Evolutionary conservation across 1,139 yeast species (phyloP).

Genomic region (Geotrichum klebahnii): DNA sequence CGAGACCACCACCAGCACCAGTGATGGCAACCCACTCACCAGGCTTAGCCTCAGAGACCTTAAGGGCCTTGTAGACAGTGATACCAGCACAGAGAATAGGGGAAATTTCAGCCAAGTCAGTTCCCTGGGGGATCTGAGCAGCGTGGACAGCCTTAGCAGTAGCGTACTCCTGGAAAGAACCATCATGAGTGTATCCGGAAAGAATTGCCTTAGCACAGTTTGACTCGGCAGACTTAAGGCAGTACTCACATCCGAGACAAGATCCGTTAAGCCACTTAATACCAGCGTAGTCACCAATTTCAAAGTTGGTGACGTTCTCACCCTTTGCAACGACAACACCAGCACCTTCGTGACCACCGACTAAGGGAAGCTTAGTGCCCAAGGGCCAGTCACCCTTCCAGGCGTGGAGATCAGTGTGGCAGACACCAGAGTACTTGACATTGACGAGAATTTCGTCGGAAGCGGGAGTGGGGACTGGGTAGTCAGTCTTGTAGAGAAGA

Average conservation of each 20-base stretch:
- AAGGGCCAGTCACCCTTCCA: conserved; percentile 74
- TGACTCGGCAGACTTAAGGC: conserved; percentile 64
- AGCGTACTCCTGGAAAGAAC: conserved; percentile 80
- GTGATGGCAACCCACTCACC: conserved; percentile 79
- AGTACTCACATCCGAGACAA: conserved; percentile 68
- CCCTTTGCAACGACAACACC: conserved; percentile 77
- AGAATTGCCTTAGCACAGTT: conserved; percentile 64
- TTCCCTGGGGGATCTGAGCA: conserved; percentile 64
- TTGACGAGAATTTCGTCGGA: conserved; percentile 58
- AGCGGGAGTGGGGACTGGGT: conserved; percentile 60
- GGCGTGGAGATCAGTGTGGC: conserved; percentile 68
- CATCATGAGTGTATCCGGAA: conserved; percentile 78
- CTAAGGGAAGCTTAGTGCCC: conserved; percentile 60
- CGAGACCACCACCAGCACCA: conserved; percentile 86
- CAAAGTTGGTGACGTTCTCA: conserved; percentile 60
- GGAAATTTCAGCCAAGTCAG: conserved; percentile 68
- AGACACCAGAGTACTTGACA: conserved; percentile 62
- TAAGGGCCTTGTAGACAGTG: conserved; percentile 78
- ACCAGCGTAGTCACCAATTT: conserved; percentile 74
- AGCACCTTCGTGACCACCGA: conserved; percentile 86
- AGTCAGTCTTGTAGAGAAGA: conserved; percentile 51
- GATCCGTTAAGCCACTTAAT: conserved; percentile 69
- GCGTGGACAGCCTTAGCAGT: conserved; percentile 86
- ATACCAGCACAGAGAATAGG: conserved; percentile 81
- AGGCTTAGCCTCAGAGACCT: conserved; percentile 59